Conservation (phyloP, 306 rosid species). For the Inga laurina region DNA sequence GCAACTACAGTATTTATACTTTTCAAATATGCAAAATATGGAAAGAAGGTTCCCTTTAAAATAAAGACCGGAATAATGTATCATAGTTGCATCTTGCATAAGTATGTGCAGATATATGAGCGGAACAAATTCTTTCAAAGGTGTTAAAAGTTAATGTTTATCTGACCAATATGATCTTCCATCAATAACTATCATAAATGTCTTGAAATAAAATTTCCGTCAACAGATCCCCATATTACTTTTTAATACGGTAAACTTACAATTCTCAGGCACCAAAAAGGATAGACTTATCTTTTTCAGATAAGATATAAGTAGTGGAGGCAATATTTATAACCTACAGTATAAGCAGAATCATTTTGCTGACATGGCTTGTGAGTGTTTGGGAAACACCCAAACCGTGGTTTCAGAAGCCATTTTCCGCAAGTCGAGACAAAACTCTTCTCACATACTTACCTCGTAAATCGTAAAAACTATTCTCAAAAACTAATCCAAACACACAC, state of each 20-base stretch:
- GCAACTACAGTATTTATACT: neutral
- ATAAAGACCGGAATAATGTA: neutral
- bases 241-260: neutral
- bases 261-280: neutral
- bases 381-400: too few species aligned
- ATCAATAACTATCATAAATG: neutral
- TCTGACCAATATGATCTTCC: neutral
- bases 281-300: neutral
- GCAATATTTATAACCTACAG: neutral
- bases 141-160: conserved; percentile 1
- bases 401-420: too few species aligned
- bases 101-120: conserved; percentile 12
- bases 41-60: neutral
- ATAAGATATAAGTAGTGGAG: neutral
- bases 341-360: neutral
- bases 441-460: too few species aligned
- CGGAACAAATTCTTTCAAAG: neutral
- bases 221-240: neutral
- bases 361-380: neutral
- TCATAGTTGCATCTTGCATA: conserved; percentile 8
- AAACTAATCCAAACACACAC: too few species aligned
- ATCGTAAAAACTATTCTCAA: too few species aligned
- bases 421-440: too few species aligned
- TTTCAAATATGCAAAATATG: conserved; percentile 14
- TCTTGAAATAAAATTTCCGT: conserved; percentile 1